Conservation (phyloP, 2,329 filamentous ascomycete genomes). For the Canariomyces notabilis region DNA sequence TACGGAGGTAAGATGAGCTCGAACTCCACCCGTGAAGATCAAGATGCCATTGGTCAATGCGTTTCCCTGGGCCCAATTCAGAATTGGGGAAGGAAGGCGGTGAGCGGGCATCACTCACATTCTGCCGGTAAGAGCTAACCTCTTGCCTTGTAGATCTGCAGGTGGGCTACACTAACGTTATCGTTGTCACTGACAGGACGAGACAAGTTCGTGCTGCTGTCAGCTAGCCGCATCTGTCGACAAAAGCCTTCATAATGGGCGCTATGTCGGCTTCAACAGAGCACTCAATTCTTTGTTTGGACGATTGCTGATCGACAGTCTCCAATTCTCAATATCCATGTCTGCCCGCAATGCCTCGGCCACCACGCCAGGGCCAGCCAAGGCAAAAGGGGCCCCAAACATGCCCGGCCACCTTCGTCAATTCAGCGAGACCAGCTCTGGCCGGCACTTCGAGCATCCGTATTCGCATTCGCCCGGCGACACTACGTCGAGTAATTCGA, state of each 20-base stretch:
- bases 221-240: background rate
- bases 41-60: no score
- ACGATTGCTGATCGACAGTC: conserved; percentile 15
- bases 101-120: no score
- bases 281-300: background rate
- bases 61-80: no score
- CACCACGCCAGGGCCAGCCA: conserved; percentile 40
- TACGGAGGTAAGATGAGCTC: no score
- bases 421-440: conserved; percentile 43
- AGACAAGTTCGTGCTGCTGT: background rate
- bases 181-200: background rate
- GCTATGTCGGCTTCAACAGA: conserved; percentile 1
- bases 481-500: conserved; percentile 49
- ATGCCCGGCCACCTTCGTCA: conserved; percentile 52
- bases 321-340: conserved; percentile 17
- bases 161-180: no score
- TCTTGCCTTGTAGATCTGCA: no score
- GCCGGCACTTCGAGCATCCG: conserved; percentile 38
- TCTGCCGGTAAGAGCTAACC: no score
- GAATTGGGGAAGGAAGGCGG: no score
- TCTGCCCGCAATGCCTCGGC: conserved; percentile 37
- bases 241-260: background rate
- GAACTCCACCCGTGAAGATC: no score
- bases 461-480: conserved; percentile 42
- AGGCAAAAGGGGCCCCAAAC: conserved; percentile 41